Evolutionary conservation across 305 asterid genomes (phyloP), one percentile per base, ranked within the genome.

Genomic region (Stenogyne calaminthoides): DNA sequence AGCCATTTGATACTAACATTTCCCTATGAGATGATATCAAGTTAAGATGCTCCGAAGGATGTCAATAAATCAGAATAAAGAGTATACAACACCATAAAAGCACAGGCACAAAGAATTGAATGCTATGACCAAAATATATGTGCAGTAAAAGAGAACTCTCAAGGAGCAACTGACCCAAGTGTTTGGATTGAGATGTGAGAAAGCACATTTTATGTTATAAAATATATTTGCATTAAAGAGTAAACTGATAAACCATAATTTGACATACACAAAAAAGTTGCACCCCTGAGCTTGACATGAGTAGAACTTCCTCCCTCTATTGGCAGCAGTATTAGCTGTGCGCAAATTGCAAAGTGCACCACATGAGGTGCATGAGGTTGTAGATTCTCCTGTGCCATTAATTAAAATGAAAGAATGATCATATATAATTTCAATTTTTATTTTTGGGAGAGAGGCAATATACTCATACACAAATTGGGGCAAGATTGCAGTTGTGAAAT

Each of bases 301-400:
- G 81, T 83, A 95, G 83, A 95, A 95, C 85, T 90, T 90, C 77
- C 97, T 90, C 77, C 99, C 99, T 82, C 96, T 86, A 77, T 95
- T 95, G 64, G 83, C 91, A 11, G 86, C 74, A 71, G 99, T 92
- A 75, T 88, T 90, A 75, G 99, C 98, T 51, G 97, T 90, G 70
- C 90, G 88, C 84, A 92, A 59, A 79, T 74, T 81, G 81, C 97
- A 95, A 46, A 88, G 80, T 8, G 88, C 84, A 5, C 98, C 96
- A 72, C 99, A 95, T 15, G 93, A 84, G 74, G 83, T 76, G 75
- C 99, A 95, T 75, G 93, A 85, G 18, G 88, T 76, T 60, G 89
- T 79, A 67, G 90, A 62, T 73, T 86, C 97, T 78, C 98, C 98
- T 92, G 92, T 77, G 80, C 58, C 75, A 76, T 64, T 60, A 56